These are phyloP conservation scores for Cercophora sp. DNA, from an alignment of 495 filamentous ascomycete species.

Conservation along the genomic window DNA sequence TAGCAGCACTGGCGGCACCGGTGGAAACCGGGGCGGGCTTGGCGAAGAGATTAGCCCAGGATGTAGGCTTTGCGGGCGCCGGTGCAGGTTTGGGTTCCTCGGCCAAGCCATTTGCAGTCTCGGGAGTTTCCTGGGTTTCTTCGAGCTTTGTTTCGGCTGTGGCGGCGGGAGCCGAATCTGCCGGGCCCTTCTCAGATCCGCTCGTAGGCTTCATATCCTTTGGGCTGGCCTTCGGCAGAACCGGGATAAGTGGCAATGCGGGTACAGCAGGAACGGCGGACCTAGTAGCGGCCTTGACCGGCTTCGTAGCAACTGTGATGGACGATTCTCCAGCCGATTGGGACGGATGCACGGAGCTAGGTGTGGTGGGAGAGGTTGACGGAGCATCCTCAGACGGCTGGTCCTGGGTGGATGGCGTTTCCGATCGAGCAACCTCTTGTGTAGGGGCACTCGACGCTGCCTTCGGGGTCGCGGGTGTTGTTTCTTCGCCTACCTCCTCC, in stretches of 20 bases:
- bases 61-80: conserved; percentile 52
- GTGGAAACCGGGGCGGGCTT: conserved; percentile 39
- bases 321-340: conserved; percentile 29
- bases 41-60: conserved; percentile 73
- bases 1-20: conserved; percentile 14
- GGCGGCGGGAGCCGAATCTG: neutral
- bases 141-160: conserved; percentile 1
- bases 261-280: conserved; percentile 60
- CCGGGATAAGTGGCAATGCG: conserved; percentile 64
- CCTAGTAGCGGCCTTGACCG: conserved; percentile 44
- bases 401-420: conserved; percentile 64
- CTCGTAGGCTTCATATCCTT: conserved; percentile 32
- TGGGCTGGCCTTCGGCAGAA: conserved; percentile 52
- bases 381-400: conserved; percentile 61
- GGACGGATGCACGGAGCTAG: conserved; percentile 53
- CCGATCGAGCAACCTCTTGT: conserved; percentile 42
- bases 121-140: conserved; percentile 21
- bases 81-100: conserved; percentile 24
- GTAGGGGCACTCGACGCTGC: conserved; percentile 22
- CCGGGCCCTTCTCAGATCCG: too few species aligned
- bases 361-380: conserved; percentile 65
- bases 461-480: conserved; percentile 29
- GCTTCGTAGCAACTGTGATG: conserved; percentile 26
- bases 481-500: conserved; percentile 20
- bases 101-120: conserved; percentile 11